Evolutionary conservation across 2,329 filamentous ascomycete genomes (phyloP).

Genomic region (Tolypocladium album): DNA sequence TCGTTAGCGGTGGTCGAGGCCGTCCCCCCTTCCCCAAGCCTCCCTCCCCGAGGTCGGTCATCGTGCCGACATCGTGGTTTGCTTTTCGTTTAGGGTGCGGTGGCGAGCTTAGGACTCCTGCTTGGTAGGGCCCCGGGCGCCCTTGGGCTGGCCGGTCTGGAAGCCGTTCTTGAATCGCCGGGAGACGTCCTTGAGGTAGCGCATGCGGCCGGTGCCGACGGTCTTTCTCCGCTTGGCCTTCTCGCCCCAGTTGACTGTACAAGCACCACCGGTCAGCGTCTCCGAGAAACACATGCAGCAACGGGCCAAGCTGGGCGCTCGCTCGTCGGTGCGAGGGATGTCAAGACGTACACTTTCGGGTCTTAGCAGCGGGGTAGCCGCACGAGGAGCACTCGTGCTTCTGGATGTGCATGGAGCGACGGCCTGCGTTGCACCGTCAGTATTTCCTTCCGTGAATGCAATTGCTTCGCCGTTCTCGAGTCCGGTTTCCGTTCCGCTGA

Average conservation of each 20-base stretch:
- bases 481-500: conserved; percentile 2
- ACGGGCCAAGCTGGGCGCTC: not conserved
- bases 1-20: not conserved
- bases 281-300: not conserved
- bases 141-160: conserved; percentile 81
- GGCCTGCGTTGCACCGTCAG: conserved; percentile 46
- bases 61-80: conserved; percentile 4
- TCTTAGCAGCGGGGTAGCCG: conserved; percentile 96
- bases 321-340: not conserved
- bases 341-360: conserved; percentile 83
- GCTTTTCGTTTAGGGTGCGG: conserved; percentile 3
- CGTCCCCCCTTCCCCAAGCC: not conserved
- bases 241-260: conserved; percentile 95
- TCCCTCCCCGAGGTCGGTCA: conserved; percentile 1
- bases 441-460: conserved; percentile 1
- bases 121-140: conserved; percentile 40
- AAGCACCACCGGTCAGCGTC: not conserved
- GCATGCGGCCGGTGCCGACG: conserved; percentile 91
- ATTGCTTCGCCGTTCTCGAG: conserved; percentile 4
- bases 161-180: conserved; percentile 97
- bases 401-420: conserved; percentile 97
- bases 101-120: conserved; percentile 9
- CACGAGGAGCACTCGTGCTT: conserved; percentile 95
- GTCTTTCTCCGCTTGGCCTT: conserved; percentile 99
- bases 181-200: conserved; percentile 85